A percentile compares a stretch with the other conserved stretches of the same genome.
phyloP scores from a whole-genome alignment of 306 rosid genomes.

The Rosa lucieae region DNA sequence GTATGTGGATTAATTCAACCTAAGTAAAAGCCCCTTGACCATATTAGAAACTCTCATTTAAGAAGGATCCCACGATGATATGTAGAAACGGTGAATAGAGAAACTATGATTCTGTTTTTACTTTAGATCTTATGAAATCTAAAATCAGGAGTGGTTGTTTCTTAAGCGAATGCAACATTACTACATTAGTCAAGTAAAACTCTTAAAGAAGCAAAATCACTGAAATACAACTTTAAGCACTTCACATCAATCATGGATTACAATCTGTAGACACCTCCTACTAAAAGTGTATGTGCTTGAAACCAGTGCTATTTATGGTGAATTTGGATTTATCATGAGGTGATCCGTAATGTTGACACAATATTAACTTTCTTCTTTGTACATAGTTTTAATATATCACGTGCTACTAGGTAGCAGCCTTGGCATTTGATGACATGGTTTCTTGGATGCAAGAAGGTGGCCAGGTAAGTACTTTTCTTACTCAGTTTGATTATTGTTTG shows the following conservation, averaged over 20 bases:
- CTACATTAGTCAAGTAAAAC: neutral
- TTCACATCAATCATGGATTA: neutral
- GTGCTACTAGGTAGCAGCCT: slow-evolving; percentile 99
- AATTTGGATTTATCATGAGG: slow-evolving; percentile 24
- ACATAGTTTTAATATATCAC: slow-evolving; percentile 92
- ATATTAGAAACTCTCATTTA: no score
- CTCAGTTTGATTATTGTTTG: slow-evolving; percentile 23
- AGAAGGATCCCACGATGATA: neutral
- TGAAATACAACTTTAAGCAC: neutral
- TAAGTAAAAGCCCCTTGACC: neutral
- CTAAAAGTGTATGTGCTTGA: neutral
- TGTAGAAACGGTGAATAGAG: neutral
- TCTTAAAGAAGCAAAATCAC: neutral
- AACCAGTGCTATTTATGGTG: slow-evolving; percentile 2
- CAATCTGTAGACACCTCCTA: slow-evolving; percentile 1
- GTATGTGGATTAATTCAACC: neutral
- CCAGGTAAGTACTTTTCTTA: slow-evolving; percentile 61
- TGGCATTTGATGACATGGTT: slow-evolving; percentile 98
- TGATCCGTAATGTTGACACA: slow-evolving; percentile 54
- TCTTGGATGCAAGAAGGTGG: slow-evolving; percentile 99
- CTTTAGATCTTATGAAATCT: neutral
- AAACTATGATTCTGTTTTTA: neutral
- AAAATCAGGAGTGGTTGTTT: neutral
- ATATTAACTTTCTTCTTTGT: slow-evolving; percentile 61
- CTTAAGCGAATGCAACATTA: neutral